Evolutionary conservation across 768 basidiomycete species (phyloP), one percentile per base, ranked within the genome.

Genomic region (Suillus tomentosus): DNA sequence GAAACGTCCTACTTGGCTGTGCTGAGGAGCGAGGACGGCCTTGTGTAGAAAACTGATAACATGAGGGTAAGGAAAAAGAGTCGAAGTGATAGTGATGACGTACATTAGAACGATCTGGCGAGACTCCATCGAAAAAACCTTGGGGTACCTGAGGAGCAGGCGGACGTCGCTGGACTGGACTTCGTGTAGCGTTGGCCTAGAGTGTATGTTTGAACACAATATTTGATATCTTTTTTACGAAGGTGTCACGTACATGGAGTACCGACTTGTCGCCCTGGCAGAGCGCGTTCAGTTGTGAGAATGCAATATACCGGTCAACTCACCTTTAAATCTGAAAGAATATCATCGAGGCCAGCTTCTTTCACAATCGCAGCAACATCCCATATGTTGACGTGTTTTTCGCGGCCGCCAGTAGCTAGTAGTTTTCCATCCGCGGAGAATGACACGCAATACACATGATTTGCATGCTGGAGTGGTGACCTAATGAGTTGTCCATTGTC

Each of bases 351-450:
- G 17, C 31, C 51, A 2, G 51, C 51, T 17, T 53, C 27, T 31
- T 9, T 10, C 2, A 53, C 15, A 53, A 53, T 31, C 3, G 27
- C 7, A 17, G 27, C 24, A 51, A 53, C 51, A 53, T 53, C 17
- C 51, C 51, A 53, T 5, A 17, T 31, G 17, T 31, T 31, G 31
- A 53, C 0, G 51, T 15, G 8, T 2, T 31, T 1, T 31, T 31
- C 27, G 1, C 1, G 1, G 14, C 51, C 10, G 9, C 17, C 27
- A 19, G 27, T 31, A 0, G 17, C 51, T 17, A 53, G 15, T 19
- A 5, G 51, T 1, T 53, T 53, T 53, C 60, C 60, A 61, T 34
- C 36, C 4, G 34, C 43, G 9, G 60, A 61, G 34, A 61, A 61
- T 4, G 45, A 43, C 3, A 61, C 45, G 17, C 31, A 45, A 6